phyloP scores from a whole-genome alignment of 164 flowering plant genomes.

The Sextonia rubra region DNA sequence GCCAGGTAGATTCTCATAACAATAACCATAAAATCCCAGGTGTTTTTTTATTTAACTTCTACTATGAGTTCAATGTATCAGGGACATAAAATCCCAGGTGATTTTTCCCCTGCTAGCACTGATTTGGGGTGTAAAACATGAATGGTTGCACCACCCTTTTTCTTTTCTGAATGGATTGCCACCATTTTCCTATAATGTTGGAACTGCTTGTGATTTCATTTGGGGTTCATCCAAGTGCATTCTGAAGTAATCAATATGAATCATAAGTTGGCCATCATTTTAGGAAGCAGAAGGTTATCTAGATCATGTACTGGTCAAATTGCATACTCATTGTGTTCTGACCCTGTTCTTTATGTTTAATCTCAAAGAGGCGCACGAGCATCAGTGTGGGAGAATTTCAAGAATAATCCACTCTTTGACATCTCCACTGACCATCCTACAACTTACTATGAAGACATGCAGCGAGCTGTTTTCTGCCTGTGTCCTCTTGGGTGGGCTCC shows the following conservation, averaged over 20 bases:
- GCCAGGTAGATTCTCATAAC: constrained; percentile 59
- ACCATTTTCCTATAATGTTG: no score
- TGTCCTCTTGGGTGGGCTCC: constrained; percentile 99
- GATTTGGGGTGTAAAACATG: neutral
- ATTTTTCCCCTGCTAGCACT: no score
- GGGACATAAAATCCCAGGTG: no score
- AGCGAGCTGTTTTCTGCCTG: constrained; percentile 85
- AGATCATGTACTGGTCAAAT: neutral
- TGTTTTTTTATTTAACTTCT: no score
- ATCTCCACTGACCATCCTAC: constrained; percentile 95
- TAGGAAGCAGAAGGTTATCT: neutral
- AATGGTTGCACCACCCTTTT: no score
- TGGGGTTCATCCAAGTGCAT: no score
- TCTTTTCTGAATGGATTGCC: no score
- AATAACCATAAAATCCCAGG: no score
- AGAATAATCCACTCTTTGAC: constrained; percentile 92
- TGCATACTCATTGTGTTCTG: neutral
- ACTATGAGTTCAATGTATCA: neutral
- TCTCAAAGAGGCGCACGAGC: constrained; percentile 90
- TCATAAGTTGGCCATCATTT: neutral
- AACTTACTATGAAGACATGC: constrained; percentile 97
- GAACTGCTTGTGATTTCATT: no score
- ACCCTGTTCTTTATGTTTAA: constrained; percentile 2
- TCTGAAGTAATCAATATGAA: no score
- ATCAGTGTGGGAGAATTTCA: constrained; percentile 97